phyloP scores from a whole-genome alignment of 2,329 filamentous ascomycete genomes.

The Ramularia collo-cygni region DNA sequence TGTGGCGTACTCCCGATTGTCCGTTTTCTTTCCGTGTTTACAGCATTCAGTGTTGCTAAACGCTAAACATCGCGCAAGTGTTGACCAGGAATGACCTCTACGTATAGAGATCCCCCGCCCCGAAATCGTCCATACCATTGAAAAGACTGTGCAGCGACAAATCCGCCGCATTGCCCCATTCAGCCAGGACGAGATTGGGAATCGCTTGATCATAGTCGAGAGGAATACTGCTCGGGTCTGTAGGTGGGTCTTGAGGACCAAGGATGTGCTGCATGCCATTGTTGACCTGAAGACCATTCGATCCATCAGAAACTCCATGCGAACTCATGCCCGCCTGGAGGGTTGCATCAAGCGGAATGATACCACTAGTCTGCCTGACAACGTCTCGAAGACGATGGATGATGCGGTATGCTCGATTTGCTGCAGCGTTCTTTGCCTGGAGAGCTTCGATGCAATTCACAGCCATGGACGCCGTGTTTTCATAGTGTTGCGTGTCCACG shows the following conservation, averaged over 20 bases:
- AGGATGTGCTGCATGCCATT: background rate
- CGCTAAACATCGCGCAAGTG: no score
- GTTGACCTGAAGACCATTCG: background rate
- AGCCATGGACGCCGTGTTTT: conserved; percentile 4
- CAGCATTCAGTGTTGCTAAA: no score
- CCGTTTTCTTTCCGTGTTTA: no score
- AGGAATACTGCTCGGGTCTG: background rate
- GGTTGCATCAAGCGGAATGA: conserved; percentile 1
- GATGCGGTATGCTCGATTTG: conserved; percentile 8
- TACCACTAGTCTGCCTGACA: conserved; percentile 5
- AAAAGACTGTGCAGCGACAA: conserved; percentile 4
- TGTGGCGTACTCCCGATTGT: no score
- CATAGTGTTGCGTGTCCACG: conserved; percentile 4
- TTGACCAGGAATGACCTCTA: no score
- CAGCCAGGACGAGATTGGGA: conserved; percentile 1
- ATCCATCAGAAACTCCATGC: background rate
- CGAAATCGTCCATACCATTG: conserved; percentile 4
- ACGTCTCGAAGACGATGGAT: conserved; percentile 7
- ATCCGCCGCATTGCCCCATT: conserved; percentile 7
- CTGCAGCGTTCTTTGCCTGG: conserved; percentile 7
- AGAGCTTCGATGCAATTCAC: conserved; percentile 6
- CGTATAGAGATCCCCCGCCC: conserved; percentile 1
- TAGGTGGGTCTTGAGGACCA: conserved; percentile 1
- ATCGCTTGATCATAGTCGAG: conserved; percentile 1
- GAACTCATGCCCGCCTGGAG: background rate